Base-by-base conservation (phyloP, 129 eudicot genomes). In the Apium graveolens region DNA sequence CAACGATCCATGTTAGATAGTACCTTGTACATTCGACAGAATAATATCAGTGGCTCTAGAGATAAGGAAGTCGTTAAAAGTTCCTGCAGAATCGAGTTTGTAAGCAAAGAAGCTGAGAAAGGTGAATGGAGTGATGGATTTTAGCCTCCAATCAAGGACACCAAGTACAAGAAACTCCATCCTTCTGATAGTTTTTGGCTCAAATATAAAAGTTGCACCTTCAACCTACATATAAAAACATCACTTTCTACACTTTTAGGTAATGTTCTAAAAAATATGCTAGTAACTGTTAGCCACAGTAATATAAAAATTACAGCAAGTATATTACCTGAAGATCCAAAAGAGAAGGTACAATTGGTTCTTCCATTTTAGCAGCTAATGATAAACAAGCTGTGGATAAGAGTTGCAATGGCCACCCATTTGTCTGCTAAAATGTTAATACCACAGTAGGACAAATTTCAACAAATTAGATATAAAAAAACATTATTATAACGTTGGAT, bases 361-460 rank as follows among this genome's bases (percentile, higher is more conserved):
- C 98, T 89, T 94, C 98, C 98, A 94, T 91, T 81, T 94, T 94
- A 75, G 98, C 98, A 84, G 98, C 98, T 81, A 94, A 76, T 73
- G 98, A 94, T 80, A 94, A 84, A 85, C 97, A 94, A 37, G 97
- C 93, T 80, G 91, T 96, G 38, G 97, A 85, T 76, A 94, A 80
- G 66, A 94, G 93, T 88, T 94, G 98, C 82, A 89, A 69, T 20
- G 97, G 96, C 98, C 98, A 94, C 80, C 98, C 98, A 75, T 84
- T 88, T 86, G 89, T 85, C 86, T 89, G 87, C 91, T 89, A 79
- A 76, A 76, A 70, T 72, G 32, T 70, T 1, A 44, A 37, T 41
- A 37, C 7, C 39, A 66, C 39, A 31, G 55, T 4, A 35, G 44
- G 75, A 66, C 41, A 60, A 60, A 60, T 2, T 60, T 17, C 68